Evolutionary conservation across 2,329 filamentous ascomycete genomes (phyloP).

Genomic region (Didymella exigua): DNA sequence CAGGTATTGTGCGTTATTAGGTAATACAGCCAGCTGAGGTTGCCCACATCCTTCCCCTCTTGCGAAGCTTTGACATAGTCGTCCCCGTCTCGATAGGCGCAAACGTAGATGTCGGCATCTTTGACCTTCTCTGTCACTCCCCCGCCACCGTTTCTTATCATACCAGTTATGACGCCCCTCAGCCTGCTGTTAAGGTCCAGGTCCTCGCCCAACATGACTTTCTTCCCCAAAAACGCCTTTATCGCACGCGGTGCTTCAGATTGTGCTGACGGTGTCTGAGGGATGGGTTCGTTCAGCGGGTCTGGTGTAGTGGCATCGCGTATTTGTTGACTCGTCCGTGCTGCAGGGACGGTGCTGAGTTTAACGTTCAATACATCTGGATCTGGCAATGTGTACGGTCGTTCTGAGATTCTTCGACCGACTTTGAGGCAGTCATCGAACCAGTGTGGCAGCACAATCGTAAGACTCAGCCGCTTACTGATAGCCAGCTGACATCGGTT

Average conservation of each 20-base stretch:
- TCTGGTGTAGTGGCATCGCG: constrained; percentile 44
- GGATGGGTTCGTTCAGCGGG: constrained; percentile 30
- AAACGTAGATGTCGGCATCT: constrained; percentile 81
- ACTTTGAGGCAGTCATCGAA: constrained; percentile 97
- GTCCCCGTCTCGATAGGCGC: constrained; percentile 80
- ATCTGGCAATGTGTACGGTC: constrained; percentile 83
- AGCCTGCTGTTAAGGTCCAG: constrained; percentile 72
- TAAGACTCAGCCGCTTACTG: constrained; percentile 71
- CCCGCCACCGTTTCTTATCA: constrained; percentile 76
- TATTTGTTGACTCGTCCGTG: constrained; percentile 54
- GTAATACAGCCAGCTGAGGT: constrained; percentile 91
- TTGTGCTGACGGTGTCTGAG: constrained; percentile 26
- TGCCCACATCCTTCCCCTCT: constrained; percentile 82
- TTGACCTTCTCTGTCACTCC: constrained; percentile 67
- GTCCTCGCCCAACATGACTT: constrained; percentile 77
- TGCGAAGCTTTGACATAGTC: constrained; percentile 80
- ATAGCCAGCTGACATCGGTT: constrained; percentile 69
- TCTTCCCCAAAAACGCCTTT: constrained; percentile 75
- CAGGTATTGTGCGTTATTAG: constrained; percentile 87
- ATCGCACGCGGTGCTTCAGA: constrained; percentile 38
- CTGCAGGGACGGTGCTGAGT: constrained; percentile 44
- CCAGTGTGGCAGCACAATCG: constrained; percentile 94
- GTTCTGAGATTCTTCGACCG: constrained; percentile 86
- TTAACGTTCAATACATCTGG: constrained; percentile 71
- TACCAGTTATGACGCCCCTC: constrained; percentile 67